A percentile compares a stretch with the other conserved stretches of the same genome.
These are phyloP conservation scores for Ophiostoma ulmi DNA, from an alignment of 2,329 filamentous ascomycete genomes.

Conservation along the genomic window DNA sequence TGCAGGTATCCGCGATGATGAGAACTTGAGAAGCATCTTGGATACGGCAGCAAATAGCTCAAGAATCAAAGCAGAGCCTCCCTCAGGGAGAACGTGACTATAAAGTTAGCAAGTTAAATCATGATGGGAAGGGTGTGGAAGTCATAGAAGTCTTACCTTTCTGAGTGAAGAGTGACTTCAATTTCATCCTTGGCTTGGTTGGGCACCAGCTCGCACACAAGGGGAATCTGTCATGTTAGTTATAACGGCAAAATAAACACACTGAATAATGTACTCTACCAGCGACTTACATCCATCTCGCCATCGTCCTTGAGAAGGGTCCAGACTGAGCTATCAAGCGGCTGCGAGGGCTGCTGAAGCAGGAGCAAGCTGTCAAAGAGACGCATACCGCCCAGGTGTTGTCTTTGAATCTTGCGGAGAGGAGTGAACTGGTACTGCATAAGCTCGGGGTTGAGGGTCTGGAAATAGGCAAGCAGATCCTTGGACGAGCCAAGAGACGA, in stretches of 20 bases:
- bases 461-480: constrained; percentile 40
- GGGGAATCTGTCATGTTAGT: constrained; percentile 46
- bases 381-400: constrained; percentile 40
- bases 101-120: neutral
- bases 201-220: constrained; percentile 71
- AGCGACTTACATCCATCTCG: constrained; percentile 58
- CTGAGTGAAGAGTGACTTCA: constrained; percentile 57
- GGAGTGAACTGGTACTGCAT: constrained; percentile 70
- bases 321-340: constrained; percentile 55
- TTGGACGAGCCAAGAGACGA: constrained; percentile 45
- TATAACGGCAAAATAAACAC: too few species aligned
- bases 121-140: neutral
- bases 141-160: constrained; percentile 36
- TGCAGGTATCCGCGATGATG: constrained; percentile 21
- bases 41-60: constrained; percentile 25
- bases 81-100: constrained; percentile 4
- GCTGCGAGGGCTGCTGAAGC: constrained; percentile 61
- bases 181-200: constrained; percentile 48
- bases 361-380: constrained; percentile 80
- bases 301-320: constrained; percentile 52
- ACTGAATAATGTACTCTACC: too few species aligned
- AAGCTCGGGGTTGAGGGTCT: constrained; percentile 46
- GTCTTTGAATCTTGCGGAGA: constrained; percentile 63
- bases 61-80: neutral
- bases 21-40: constrained; percentile 17